Evolutionary conservation across 805 yeast species (phyloP), one percentile per base, ranked within the genome.

Genomic region (Kodamaea kaohsiungensis): DNA sequence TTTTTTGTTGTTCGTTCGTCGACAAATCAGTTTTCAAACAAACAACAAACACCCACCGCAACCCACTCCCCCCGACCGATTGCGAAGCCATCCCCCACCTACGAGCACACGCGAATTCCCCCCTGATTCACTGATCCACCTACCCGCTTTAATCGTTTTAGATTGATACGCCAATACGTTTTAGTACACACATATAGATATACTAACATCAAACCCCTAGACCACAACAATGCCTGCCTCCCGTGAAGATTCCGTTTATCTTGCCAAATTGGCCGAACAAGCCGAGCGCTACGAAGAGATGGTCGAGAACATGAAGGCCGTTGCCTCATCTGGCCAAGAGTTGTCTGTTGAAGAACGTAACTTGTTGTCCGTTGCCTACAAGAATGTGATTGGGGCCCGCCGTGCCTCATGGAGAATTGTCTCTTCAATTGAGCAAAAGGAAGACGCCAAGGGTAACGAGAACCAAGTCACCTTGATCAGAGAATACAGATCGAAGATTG

Each of bases 331-430:
- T 45, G 97, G 97, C 59, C 92, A 89, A 77, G 98, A 93, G 75
- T 81, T 95, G 64, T 88, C 96, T 50, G 97, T 95, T 63, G 99
- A 95, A 80, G 99, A 95, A 81, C 92, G 99, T 77, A 95, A 95
- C 79, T 82, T 93, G 64, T 84, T 93, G 67, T 91, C 97, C 35
- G 98, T 95, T 65, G 99, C 99, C 58, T 93, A 93, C 83, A 93
- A 93, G 79, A 93, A 93, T 71, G 98, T 93, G 54, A 93, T 93
- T 76, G 99, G 99, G 71, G 97, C 98, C 56, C 91, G 98, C 70
- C 92, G 99, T 80, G 98, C 99, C 56, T 91, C 97, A 46, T 95
- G 98, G 98, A 89, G 99, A 85, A 91, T 95, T 70, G 97, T 95
- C 52, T 91, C 97, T 39, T 91, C 98, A 48, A 93, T 93, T 68